A percentile compares a stretch with the other conserved stretches of the same genome.
phyloP scores from a whole-genome alignment of 163 green algal genomes.

The Scenedesmus sp. region DNA sequence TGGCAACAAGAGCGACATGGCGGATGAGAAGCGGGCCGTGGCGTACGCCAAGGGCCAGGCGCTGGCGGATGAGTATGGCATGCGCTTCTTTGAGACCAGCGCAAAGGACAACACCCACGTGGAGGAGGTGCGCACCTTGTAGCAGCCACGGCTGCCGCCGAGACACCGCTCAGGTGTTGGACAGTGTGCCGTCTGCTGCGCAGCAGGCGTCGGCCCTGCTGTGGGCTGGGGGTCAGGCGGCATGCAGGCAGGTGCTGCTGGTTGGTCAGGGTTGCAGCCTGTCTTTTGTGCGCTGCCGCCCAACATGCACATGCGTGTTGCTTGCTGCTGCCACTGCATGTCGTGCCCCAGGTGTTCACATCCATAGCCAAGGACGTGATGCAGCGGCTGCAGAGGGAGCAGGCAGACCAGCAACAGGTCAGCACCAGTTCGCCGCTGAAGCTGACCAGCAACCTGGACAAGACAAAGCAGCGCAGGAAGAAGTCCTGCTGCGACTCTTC shows the following conservation, averaged over 20 bases:
- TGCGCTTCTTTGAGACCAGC: conserved; percentile 97
- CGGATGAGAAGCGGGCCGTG: conserved; percentile 85
- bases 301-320: background rate
- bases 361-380: conserved; percentile 80
- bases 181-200: too few species aligned
- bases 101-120: conserved; percentile 95
- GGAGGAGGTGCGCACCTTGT: conserved; percentile 87
- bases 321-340: background rate
- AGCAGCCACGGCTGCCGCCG: too few species aligned
- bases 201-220: too few species aligned
- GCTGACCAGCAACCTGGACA: conserved; percentile 59
- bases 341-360: conserved; percentile 72
- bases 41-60: conserved; percentile 83
- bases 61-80: conserved; percentile 94
- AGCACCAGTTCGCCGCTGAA: conserved; percentile 54
- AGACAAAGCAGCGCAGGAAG: conserved; percentile 41
- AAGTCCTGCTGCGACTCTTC: conserved; percentile 48
- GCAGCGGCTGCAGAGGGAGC: conserved; percentile 64
- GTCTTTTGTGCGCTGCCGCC: background rate
- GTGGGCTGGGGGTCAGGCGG: background rate
- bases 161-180: too few species aligned
- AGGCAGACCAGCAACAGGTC: conserved; percentile 55
- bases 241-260: background rate
- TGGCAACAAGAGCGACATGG: conserved; percentile 98
- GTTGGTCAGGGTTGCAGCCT: background rate